A percentile compares a stretch with the other conserved stretches of the same genome.
These are phyloP conservation scores for Colletotrichum navitas DNA, from an alignment of 2,329 filamentous ascomycete genomes.

Conservation along the genomic window DNA sequence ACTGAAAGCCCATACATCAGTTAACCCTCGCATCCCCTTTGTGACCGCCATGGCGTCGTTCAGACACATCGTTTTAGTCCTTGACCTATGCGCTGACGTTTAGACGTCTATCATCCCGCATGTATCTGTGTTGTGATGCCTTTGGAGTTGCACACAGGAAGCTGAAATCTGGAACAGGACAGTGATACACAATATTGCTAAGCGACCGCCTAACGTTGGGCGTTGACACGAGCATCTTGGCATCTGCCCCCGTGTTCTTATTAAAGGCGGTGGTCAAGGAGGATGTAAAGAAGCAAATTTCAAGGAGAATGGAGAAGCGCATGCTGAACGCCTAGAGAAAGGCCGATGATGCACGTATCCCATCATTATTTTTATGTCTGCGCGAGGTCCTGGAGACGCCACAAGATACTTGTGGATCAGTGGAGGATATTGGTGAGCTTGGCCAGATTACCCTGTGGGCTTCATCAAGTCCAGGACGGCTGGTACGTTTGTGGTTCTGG, in stretches of 20 bases:
- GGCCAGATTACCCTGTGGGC: constrained; percentile 10
- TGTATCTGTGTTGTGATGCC: constrained; percentile 45
- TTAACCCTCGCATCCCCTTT: constrained; percentile 18
- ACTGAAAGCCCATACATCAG: constrained; percentile 7
- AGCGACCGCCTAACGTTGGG: constrained; percentile 49
- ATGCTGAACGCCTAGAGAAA: constrained; percentile 49
- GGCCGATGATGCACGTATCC: constrained; percentile 34
- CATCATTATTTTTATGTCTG: neutral
- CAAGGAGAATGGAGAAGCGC: constrained; percentile 42
- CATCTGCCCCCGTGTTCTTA: constrained; percentile 47
- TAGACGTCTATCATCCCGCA: constrained; percentile 44
- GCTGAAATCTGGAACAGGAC: constrained; percentile 47
- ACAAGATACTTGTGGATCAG: constrained; percentile 22
- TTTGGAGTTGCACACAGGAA: constrained; percentile 44
- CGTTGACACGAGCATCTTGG: constrained; percentile 45
- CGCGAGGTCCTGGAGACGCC: neutral
- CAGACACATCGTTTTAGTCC: constrained; percentile 41
- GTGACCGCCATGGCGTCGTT: constrained; percentile 45
- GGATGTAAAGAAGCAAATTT: constrained; percentile 49
- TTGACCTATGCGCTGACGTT: constrained; percentile 45
- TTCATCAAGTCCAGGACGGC: constrained; percentile 29
- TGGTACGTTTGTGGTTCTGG: neutral
- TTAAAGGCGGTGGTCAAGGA: constrained; percentile 48
- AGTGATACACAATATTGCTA: constrained; percentile 46
- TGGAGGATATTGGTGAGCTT: constrained; percentile 13